Evolutionary conservation across 169 alveolate species (phyloP), one percentile per base, ranked within the genome.

Genomic region (Theileria luwenshuni): DNA sequence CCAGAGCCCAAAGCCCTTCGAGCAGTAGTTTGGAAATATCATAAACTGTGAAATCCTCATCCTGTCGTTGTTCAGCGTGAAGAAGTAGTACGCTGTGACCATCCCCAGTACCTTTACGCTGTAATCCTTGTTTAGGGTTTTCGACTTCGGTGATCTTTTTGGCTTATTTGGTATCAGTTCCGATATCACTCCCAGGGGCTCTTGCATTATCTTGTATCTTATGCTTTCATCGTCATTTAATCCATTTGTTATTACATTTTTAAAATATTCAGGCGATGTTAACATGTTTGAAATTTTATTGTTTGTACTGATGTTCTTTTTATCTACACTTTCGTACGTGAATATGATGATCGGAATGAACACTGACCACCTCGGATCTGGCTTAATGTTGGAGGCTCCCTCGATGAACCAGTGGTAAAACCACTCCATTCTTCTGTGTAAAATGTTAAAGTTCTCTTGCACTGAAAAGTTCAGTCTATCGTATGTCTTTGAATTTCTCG

Each of bases 21-120:
- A 77, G 49, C 83, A 86, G 79, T 77, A 84, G 25, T 89, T 90
- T 6, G 94, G 94, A 25, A 90, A 87, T 41, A 90, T 83, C 49
- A 90, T 47, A 47, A 90, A 84, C 45, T 90, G 94, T 0, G 94
- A 90, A 56, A 90, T 90, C 28, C 94, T 54, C 56, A 87, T 67
- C 56, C 94, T 45, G 51, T 72, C 84, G 64, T 76, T 74, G 49
- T 86, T 85, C 28, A 90, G 73, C 6, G 94, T 83, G 49, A 90
- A 90, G 51, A 87, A 90, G 19, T 77, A 63, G 69, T 90, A 90
- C 19, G 92, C 81, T 1, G 94, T 90, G n/a, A 84, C 92, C 80
- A 90, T 74, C 17, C 94, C 94, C 32, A 87, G 61, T 27, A 68
- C 32, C 32, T 41, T 27, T 1, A 87, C 54, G 21, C 71, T 71